Percentiles rank a stretch among this genome's conserved stretches.
phyloP scores from a whole-genome alignment of 176 grass and related monocot genomes.

The Tuctoria greenei region DNA sequence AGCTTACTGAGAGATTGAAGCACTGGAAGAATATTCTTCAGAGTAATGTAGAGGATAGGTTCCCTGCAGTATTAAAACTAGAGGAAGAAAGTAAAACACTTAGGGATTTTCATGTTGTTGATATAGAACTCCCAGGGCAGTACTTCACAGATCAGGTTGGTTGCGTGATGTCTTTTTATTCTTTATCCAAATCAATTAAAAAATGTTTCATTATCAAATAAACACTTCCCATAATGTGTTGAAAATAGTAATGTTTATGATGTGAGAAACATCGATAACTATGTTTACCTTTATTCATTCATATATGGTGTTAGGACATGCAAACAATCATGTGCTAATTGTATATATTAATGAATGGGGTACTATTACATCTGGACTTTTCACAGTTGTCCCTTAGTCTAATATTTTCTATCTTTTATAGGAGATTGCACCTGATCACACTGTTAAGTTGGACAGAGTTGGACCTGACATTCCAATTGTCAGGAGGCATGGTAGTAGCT shows the following conservation, averaged over 20 bases:
- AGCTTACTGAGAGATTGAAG: slow-evolving; percentile 91
- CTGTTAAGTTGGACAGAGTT: slow-evolving; percentile 94
- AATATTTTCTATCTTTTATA: slow-evolving; percentile 37
- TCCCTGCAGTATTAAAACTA: slow-evolving; percentile 92
- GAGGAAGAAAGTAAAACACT: slow-evolving; percentile 98
- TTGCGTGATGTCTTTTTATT: not conserved
- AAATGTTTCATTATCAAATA: not conserved
- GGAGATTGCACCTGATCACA: slow-evolving; percentile 98
- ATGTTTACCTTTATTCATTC: not conserved
- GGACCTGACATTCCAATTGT: slow-evolving; percentile 98
- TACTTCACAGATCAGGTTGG: slow-evolving; percentile 96
- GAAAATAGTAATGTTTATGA: not conserved
- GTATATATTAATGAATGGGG: no score
- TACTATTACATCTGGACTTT: not conserved
- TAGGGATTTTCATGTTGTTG: slow-evolving; percentile 92
- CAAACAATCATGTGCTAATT: not conserved
- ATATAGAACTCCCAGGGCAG: slow-evolving; percentile 94
- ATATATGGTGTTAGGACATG: not conserved
- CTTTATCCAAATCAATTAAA: not conserved
- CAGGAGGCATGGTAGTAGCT: slow-evolving; percentile 96
- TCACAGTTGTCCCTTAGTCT: not conserved
- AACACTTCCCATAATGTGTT: not conserved
- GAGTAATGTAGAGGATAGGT: slow-evolving; percentile 96
- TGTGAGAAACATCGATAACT: not conserved
- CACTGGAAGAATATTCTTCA: slow-evolving; percentile 99